Conservation (phyloP, 2,329 filamentous ascomycete species). For the Penicillium sp. region DNA sequence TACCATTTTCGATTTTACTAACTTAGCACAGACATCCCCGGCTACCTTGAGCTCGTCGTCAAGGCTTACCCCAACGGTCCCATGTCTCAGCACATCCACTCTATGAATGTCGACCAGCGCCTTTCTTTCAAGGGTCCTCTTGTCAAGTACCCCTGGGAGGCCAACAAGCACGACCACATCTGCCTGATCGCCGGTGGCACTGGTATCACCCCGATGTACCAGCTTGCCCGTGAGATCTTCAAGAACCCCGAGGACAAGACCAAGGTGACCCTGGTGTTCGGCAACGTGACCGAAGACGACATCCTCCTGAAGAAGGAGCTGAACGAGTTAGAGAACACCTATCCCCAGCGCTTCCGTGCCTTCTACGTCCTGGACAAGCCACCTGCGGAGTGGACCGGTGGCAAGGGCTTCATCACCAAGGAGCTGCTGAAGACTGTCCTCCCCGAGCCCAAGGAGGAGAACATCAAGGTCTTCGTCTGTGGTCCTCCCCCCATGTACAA, state of each 20-base stretch:
- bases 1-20: background rate
- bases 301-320: conserved; percentile 88
- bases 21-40: conserved; percentile 60
- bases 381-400: conserved; percentile 72
- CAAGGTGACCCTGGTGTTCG: conserved; percentile 93
- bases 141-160: conserved; percentile 83
- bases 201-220: conserved; percentile 97
- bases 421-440: conserved; percentile 92
- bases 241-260: conserved; percentile 95
- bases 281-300: conserved; percentile 84
- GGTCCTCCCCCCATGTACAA: conserved; percentile 93
- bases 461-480: conserved; percentile 96
- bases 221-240: conserved; percentile 88
- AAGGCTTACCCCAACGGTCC: conserved; percentile 88
- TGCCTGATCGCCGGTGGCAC: conserved; percentile 80
- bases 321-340: conserved; percentile 85
- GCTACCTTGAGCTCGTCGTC: conserved; percentile 83
- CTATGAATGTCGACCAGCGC: conserved; percentile 74
- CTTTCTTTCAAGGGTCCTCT: conserved; percentile 94
- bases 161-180: conserved; percentile 88
- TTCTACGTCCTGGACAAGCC: conserved; percentile 92
- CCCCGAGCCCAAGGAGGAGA: conserved; percentile 84
- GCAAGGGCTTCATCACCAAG: conserved; percentile 80
- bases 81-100: conserved; percentile 88
- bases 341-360: conserved; percentile 89